Percentiles rank a stretch among this genome's conserved stretches.
Conservation (phyloP, 2,329 filamentous ascomycete species). For the Sclerotinia borealis region DNA sequence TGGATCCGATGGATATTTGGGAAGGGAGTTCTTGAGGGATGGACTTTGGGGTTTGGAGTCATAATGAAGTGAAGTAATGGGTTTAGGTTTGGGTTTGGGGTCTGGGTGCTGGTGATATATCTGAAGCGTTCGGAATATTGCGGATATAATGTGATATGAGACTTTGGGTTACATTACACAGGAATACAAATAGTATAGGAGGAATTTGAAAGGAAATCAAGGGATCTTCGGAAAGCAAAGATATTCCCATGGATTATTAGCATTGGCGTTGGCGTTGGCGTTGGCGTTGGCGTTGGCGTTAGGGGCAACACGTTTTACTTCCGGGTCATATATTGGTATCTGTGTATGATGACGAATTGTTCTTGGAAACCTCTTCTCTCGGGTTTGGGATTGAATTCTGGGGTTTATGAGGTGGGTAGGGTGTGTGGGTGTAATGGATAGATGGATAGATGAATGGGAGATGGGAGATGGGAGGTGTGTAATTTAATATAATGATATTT, state of each 20-base stretch:
- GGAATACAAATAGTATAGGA: not conserved
- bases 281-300: not conserved
- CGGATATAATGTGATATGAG: not conserved
- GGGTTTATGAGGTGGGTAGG: not conserved
- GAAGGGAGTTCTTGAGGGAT: constrained; percentile 17
- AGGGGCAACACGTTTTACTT: not conserved
- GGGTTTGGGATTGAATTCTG: not conserved
- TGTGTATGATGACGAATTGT: not conserved
- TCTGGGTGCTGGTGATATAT: not conserved
- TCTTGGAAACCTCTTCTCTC: not conserved
- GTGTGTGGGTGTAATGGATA: too few relatives aligned
- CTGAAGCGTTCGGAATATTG: not conserved
- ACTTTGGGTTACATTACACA: not conserved
- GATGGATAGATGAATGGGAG: not conserved
- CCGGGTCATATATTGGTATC: not conserved
- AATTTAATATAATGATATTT: too few relatives aligned
- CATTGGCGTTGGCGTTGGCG: not conserved
- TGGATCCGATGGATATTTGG: constrained; percentile 43
- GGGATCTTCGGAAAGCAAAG: not conserved
- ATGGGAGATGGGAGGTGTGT: not conserved
- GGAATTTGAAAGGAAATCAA: not conserved
- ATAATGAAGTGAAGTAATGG: not conserved
- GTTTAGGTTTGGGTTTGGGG: not conserved
- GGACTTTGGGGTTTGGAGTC: not conserved
- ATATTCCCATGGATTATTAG: not conserved